A percentile compares a stretch with the other conserved stretches of the same genome.
These are phyloP conservation scores for Voacanga thouarsii DNA, from an alignment of 257 asterid genomes.

Conservation along the genomic window DNA sequence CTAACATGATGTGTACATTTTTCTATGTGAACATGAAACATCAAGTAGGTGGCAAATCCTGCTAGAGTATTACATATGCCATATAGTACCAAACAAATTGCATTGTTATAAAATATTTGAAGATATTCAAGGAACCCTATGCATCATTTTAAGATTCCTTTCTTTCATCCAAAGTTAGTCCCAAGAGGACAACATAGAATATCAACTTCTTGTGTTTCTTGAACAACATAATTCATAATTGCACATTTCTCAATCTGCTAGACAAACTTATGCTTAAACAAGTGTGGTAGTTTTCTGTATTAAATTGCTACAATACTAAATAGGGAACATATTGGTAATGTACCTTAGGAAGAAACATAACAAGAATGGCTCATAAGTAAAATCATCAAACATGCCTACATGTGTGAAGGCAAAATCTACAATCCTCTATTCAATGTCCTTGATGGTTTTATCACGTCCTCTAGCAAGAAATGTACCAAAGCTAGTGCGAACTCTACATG, in stretches of 20 bases:
- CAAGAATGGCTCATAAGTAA: not conserved
- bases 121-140: not conserved
- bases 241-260: not conserved
- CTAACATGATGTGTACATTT: not conserved
- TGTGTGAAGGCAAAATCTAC: slow-evolving; percentile 94
- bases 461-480: slow-evolving; percentile 91
- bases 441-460: slow-evolving; percentile 77
- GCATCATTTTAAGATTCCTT: not conserved
- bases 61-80: not conserved
- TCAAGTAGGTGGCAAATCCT: too few species aligned
- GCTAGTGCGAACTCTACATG: slow-evolving; percentile 88
- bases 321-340: not conserved
- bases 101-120: not conserved
- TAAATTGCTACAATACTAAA: not conserved
- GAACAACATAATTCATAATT: not conserved
- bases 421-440: slow-evolving; percentile 79
- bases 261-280: not conserved
- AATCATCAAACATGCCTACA: slow-evolving; percentile 58
- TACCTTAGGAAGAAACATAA: not conserved
- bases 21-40: not conserved
- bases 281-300: not conserved
- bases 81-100: not conserved
- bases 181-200: not conserved
- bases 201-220: not conserved
- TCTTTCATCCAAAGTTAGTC: not conserved